Evolutionary conservation across 202 grass and related monocot genomes (phyloP).

Genomic region (Digitaria exilis): DNA sequence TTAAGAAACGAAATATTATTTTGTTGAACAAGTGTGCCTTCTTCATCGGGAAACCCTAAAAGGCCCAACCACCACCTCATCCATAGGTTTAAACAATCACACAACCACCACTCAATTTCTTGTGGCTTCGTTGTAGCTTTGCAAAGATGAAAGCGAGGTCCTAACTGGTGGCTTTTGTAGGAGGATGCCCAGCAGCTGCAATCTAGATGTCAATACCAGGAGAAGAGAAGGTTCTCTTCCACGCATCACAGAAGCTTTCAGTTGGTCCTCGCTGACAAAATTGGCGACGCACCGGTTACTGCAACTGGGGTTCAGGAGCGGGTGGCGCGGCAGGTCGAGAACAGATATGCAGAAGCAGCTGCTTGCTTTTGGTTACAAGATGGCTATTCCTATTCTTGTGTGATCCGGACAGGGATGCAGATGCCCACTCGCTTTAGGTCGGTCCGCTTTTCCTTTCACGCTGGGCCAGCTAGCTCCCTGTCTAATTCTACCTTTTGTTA

Average conservation of each 20-base stretch:
- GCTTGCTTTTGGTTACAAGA: not conserved
- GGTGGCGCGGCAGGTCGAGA: too few relatives aligned
- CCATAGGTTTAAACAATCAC: not conserved
- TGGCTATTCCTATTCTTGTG: not conserved
- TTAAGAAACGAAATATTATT: not conserved
- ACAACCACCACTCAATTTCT: not conserved
- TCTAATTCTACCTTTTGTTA: not conserved
- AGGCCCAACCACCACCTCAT: not conserved
- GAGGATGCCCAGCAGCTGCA: not conserved
- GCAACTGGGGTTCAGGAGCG: too few relatives aligned
- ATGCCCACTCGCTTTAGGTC: not conserved
- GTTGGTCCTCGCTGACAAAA: not conserved
- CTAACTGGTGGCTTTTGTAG: slow-evolving; percentile 4
- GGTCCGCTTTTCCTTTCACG: not conserved
- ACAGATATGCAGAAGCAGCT: not conserved
- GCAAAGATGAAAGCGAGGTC: slow-evolving; percentile 31
- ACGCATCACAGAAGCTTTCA: not conserved
- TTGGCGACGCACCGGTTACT: not conserved
- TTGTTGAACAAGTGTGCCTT: not conserved
- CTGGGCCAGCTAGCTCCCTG: not conserved
- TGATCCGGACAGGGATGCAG: not conserved
- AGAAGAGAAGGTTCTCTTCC: not conserved
- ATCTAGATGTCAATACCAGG: not conserved
- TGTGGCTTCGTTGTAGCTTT: not conserved
- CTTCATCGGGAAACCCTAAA: not conserved